Base-by-base conservation (phyloP, 2,329 filamentous ascomycete species). In the Colletotrichum noveboracense region DNA sequence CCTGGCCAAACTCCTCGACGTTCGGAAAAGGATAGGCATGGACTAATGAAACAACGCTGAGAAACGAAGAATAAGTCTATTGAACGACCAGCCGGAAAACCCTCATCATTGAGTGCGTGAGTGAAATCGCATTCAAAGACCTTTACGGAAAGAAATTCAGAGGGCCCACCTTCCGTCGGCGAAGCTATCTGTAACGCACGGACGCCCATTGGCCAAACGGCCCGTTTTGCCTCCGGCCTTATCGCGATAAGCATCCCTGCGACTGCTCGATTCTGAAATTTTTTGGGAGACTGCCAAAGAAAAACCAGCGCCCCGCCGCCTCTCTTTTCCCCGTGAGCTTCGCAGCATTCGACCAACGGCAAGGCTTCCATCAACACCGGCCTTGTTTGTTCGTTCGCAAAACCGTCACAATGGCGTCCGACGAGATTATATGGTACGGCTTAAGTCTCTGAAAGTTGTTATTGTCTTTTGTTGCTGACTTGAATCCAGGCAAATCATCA, bases 361-460 rank as follows among this genome's bases (percentile, higher is more conserved):
- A 65, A 67, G 56, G 55, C 68, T 28, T 62, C 61, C 32, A 18
- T 43, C 64, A 43, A 64, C 48, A 36, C 34, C 30, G 24, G 48
- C 56, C 70, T 68, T 28, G 26, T 56, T 24, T 58, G 16, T 73
- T 70, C 43, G 38, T 30, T 43, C 62, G 60, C 36, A 61, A 76
- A 26, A 61, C 24, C 72, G 82, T 38, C 81, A 86, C 75, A 73
- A 97, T 97, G 94, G 92, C 95, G 74, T 97, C 95, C 78, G 96
- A 98, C 89, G 96, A 98, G 86, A 97, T 98, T 79, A 94, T 98
- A 78, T 99, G 97, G 73, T 75, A 26, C 34, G 69, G 2, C 6
- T n/a, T 16, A 18, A n/a, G 2, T 9, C 16, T 32, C 24, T 7
- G 2, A 32, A 13, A 24, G 2, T 14, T 43, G 32, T 18, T 7